These are phyloP conservation scores for Lasiodiplodia sp. DNA, from an alignment of 2,329 filamentous ascomycete genomes.

Conservation along the genomic window DNA sequence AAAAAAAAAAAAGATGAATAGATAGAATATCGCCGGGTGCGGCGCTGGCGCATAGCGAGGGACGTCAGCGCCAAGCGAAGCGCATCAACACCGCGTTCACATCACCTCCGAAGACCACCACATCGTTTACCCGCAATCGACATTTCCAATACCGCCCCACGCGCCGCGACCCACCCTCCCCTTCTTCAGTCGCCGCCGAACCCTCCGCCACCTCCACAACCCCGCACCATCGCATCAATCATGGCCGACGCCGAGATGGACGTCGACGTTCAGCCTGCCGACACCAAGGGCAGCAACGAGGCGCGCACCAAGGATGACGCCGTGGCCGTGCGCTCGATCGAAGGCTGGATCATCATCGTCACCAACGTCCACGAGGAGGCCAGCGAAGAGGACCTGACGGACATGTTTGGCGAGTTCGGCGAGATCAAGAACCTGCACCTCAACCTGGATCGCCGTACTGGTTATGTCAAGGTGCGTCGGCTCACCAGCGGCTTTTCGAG, in stretches of 20 bases:
- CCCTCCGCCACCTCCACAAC: not conserved
- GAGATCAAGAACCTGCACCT: conserved; percentile 88
- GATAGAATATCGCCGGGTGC: conserved; percentile 7
- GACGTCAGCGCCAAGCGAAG: conserved; percentile 22
- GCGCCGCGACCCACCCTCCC: not conserved
- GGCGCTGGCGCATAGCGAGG: not conserved
- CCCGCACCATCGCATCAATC: conserved; percentile 4
- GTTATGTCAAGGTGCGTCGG: conserved; percentile 77
- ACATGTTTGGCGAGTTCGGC: conserved; percentile 82
- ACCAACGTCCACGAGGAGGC: conserved; percentile 90
- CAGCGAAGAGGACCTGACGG: conserved; percentile 81
- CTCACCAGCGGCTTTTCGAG: not conserved
- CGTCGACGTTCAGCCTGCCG: conserved; percentile 18
- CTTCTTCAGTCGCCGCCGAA: not conserved
- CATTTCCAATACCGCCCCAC: not conserved
- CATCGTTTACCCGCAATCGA: not conserved
- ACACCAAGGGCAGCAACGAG: conserved; percentile 47
- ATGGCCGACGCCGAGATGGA: conserved; percentile 29
- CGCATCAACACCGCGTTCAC: conserved; percentile 16
- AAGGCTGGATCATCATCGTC: conserved; percentile 87
- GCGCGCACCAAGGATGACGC: conserved; percentile 73
- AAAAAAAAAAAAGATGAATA: not conserved
- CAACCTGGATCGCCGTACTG: conserved; percentile 81
- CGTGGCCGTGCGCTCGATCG: conserved; percentile 83
- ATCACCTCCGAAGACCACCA: conserved; percentile 5